Evolutionary conservation across 2,329 filamentous ascomycete species (phyloP).

Genomic region (Paraphaeosphaeria minitans): DNA sequence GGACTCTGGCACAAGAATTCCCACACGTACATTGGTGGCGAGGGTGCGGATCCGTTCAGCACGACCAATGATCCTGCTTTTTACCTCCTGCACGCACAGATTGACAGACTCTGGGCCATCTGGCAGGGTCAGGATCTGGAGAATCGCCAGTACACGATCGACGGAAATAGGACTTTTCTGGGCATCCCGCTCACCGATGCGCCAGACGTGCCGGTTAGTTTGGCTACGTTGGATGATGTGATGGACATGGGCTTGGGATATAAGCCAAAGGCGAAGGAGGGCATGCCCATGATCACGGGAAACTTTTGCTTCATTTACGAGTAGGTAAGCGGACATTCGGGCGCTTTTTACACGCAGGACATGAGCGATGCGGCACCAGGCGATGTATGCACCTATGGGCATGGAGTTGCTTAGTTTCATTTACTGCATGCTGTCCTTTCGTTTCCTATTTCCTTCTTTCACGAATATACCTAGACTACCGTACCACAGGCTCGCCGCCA

Average conservation of each 20-base stretch:
- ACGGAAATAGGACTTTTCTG: slow-evolving; percentile 51
- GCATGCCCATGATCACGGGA: slow-evolving; percentile 8
- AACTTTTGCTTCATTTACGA: slow-evolving; percentile 11
- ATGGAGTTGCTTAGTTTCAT: background rate
- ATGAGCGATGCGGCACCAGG: background rate
- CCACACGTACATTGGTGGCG: slow-evolving; percentile 50
- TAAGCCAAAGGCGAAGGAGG: slow-evolving; percentile 8
- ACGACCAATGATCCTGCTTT: slow-evolving; percentile 50
- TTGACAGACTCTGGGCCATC: slow-evolving; percentile 54
- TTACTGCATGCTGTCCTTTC: background rate
- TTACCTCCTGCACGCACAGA: slow-evolving; percentile 53
- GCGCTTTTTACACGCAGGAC: background rate
- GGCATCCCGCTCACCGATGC: slow-evolving; percentile 11
- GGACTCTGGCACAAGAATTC: slow-evolving; percentile 47
- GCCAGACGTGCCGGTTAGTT: slow-evolving; percentile 7
- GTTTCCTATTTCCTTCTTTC: background rate
- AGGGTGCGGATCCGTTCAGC: slow-evolving; percentile 51
- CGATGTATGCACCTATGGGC: background rate
- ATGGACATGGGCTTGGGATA: slow-evolving; percentile 13
- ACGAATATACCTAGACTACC: background rate
- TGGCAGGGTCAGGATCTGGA: slow-evolving; percentile 53
- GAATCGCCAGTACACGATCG: slow-evolving; percentile 44
- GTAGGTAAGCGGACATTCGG: background rate
- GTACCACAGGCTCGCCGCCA: background rate
- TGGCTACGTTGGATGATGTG: slow-evolving; percentile 7